Evolutionary conservation across 192 early-diverging fungal species (phyloP), one percentile per base, ranked within the genome.

Genomic region (Glomus cerebriforme): DNA sequence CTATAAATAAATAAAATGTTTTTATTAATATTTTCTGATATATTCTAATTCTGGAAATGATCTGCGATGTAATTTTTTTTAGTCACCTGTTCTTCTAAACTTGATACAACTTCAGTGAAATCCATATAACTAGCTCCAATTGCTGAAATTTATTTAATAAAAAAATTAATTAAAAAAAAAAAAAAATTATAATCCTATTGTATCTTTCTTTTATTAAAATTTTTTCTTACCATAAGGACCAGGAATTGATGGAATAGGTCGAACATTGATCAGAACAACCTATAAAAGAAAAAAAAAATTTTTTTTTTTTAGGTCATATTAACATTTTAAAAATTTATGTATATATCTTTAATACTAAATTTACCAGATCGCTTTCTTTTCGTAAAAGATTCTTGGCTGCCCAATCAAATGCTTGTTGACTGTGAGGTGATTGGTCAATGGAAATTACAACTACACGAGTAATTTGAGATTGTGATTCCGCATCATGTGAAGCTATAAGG

Each of bases 231-330:
- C 49, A 37, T 32, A 81, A 63, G 26, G 77, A 24, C 59, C 70
- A 13, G 86, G 85, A 63, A 87, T 29, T 22, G 71, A 43, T 3
- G 81, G 49, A 26, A 82, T 49, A n/a, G 82, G 71, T 27, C 85
- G 49, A 2, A 85, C 85, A 72, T 86, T 85, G 3, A 87, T 69
- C 2, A 86, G 73, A 22, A 87, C 71, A 10, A 86, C 47, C 77
- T 78, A 65, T 12, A 59, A 29, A 43, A 60, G 13, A 6, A 58
- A 32, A 59, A 58, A 19, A 58, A 54, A 29, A 24, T 58, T 39
- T 39, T 39, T 39, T 47, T n/a, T 29, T 58, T 54, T 54, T 10
- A n/a, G 24, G 12, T 8, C 58, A 26, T 45, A 7, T 47, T 27
- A n/a, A 9, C 37, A 39, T 39, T 5, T 39, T 8, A 37, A 27